Base-by-base conservation (phyloP, 441 rosid species). In the Biscutella laevigata region DNA sequence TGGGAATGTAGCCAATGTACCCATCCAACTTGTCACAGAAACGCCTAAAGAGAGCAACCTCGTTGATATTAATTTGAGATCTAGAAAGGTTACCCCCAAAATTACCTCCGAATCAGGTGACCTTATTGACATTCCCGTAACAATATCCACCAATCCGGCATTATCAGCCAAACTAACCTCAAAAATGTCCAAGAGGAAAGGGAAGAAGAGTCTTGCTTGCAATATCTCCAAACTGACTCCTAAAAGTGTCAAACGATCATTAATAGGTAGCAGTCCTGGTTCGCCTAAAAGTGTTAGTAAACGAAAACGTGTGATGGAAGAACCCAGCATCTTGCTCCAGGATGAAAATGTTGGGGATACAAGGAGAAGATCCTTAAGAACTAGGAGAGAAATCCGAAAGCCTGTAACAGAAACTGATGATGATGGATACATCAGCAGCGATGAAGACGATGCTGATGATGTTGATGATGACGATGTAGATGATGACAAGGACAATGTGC, bases 261-360 rank as follows among this genome's bases (percentile, higher is more conserved):
- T 56, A 49, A 22, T 27, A 41, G 50, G 37, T 57, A 56, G 27
- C 62, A 38, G 49, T 59, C 64, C 77, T 32, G 72, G 74, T 48
- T 95, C 94, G 34, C 86, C 92, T 66, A 80, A 71, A 67, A 81
- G 88, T 29, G 84, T 76, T 55, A 90, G 81, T 78, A 90, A 84
- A 73, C 82, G 85, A 57, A 83, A 89, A 76, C 81, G 88, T 38
- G 69, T 78, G 60, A 80, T 77, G 53, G 74, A 85, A 43, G 76
- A 71, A 62, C 69, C 57, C n/a, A 49, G 58, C 64, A 64, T 60
- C 59, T 76, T 52, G 57, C 26, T 77, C 57, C 68, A 36, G 47
- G 47, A 59, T 46, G 78, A 69, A 27, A 61, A 56, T 39, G 65
- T 17, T 14, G 57, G 25, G 42, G 84, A 66, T 69, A 61, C 70